These are phyloP conservation scores for Striga asiatica DNA, from an alignment of 257 asterid genomes.

Conservation along the genomic window DNA sequence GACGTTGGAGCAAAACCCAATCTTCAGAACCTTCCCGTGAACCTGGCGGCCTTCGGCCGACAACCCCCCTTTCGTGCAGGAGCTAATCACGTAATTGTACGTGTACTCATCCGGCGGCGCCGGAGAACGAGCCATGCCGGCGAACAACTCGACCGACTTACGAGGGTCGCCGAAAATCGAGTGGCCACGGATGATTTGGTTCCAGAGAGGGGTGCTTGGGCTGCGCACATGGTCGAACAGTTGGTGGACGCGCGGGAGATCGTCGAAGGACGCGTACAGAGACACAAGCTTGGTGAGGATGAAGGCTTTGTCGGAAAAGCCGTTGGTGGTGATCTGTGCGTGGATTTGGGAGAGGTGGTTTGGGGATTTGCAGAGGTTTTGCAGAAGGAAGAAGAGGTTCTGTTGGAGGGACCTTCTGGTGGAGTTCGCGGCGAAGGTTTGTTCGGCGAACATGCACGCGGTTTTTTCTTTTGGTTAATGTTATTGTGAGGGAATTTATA, in stretches of 20 bases:
- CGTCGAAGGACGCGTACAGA: slow-evolving; percentile 27
- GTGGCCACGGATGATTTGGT: slow-evolving; percentile 56
- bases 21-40: slow-evolving; percentile 51
- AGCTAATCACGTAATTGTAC: slow-evolving; percentile 36
- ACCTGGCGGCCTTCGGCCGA: slow-evolving; percentile 52
- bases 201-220: slow-evolving; percentile 53
- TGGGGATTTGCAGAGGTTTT: slow-evolving; percentile 30
- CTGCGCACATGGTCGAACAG: slow-evolving; percentile 40
- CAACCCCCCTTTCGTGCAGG: slow-evolving; percentile 47
- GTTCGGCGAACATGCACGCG: slow-evolving; percentile 28
- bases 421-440: slow-evolving; percentile 22
- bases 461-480: not conserved
- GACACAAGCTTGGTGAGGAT: slow-evolving; percentile 50
- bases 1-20: slow-evolving; percentile 42
- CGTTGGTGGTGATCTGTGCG: slow-evolving; percentile 40
- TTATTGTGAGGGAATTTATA: not conserved
- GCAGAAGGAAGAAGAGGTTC: slow-evolving; percentile 38
- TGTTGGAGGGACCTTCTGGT: slow-evolving; percentile 48
- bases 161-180: slow-evolving; percentile 22
- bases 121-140: slow-evolving; percentile 28
- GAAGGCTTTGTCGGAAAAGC: slow-evolving; percentile 47
- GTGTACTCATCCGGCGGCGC: slow-evolving; percentile 60
- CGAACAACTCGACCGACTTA: slow-evolving; percentile 29
- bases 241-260: slow-evolving; percentile 30
- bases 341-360: slow-evolving; percentile 52